phyloP scores from a whole-genome alignment of 257 asterid genomes.

The Solanum pinnatisectum region DNA sequence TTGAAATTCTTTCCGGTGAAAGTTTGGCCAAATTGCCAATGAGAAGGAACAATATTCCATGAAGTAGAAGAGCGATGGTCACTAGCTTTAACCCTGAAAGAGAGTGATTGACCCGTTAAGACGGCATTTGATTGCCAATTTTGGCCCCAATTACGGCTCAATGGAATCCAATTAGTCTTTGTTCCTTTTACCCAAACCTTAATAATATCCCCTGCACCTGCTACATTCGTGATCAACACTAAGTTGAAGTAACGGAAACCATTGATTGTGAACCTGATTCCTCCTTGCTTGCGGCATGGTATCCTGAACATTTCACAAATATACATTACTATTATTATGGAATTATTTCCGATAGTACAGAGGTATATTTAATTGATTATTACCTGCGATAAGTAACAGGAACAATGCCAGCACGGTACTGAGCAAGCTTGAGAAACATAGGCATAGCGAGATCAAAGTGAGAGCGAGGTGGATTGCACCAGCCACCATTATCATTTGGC shows the following conservation, averaged over 20 bases:
- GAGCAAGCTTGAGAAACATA: slow-evolving; percentile 60
- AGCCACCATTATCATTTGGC: slow-evolving; percentile 62
- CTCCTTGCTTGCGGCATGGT: slow-evolving; percentile 20
- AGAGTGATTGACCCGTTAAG: slow-evolving; percentile 16
- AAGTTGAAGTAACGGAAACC: slow-evolving; percentile 23
- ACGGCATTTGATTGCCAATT: slow-evolving; percentile 17
- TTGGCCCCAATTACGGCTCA: slow-evolving; percentile 27
- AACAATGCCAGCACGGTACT: slow-evolving; percentile 67
- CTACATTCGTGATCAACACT: slow-evolving; percentile 18
- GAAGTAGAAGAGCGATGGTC: slow-evolving; percentile 22
- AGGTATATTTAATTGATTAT: background rate
- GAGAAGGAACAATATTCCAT: slow-evolving; percentile 20
- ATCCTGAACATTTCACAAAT: slow-evolving; percentile 1
- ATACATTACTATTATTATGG: background rate
- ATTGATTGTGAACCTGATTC: slow-evolving; percentile 21
- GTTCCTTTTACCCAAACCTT: slow-evolving; percentile 22
- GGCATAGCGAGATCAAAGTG: slow-evolving; percentile 83
- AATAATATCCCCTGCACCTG: slow-evolving; percentile 18
- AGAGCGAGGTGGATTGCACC: slow-evolving; percentile 78
- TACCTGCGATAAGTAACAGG: slow-evolving; percentile 60
- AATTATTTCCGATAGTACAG: too few relatives aligned
- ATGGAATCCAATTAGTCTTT: slow-evolving; percentile 13
- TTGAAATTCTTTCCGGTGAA: slow-evolving; percentile 18
- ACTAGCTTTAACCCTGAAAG: slow-evolving; percentile 19
- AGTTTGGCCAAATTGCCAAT: slow-evolving; percentile 30